Conservation (phyloP, 805 yeast species). For the Sugiyamaella lignohabitans region DNA sequence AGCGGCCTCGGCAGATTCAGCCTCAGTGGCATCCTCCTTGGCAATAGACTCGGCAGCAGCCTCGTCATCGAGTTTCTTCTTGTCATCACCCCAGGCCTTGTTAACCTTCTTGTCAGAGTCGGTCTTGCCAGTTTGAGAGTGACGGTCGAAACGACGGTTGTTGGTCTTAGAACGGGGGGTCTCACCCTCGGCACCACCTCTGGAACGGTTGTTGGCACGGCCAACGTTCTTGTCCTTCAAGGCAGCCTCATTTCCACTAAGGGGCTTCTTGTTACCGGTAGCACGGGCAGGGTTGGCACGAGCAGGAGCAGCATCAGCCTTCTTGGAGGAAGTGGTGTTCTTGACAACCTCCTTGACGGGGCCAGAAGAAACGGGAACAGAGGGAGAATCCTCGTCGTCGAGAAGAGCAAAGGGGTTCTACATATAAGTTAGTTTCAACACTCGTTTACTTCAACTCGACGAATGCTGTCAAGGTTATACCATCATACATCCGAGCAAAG, state of each 20-base stretch:
- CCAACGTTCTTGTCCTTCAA: slow-evolving; percentile 68
- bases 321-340: slow-evolving; percentile 78
- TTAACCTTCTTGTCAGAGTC: slow-evolving; percentile 80
- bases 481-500: no score
- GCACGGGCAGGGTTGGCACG: slow-evolving; percentile 55
- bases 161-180: slow-evolving; percentile 49
- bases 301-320: slow-evolving; percentile 65
- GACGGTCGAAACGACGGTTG: slow-evolving; percentile 57
- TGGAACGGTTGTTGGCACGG: slow-evolving; percentile 48
- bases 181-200: slow-evolving; percentile 17
- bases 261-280: slow-evolving; percentile 46
- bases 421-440: slow-evolving; percentile 8
- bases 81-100: slow-evolving; percentile 85
- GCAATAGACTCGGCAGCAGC: slow-evolving; percentile 43
- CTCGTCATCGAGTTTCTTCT: slow-evolving; percentile 55
- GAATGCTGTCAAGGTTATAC: no score
- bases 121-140: slow-evolving; percentile 72
- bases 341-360: slow-evolving; percentile 35
- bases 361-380: slow-evolving; percentile 12
- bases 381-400: slow-evolving; percentile 20
- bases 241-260: slow-evolving; percentile 79
- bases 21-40: slow-evolving; percentile 35
- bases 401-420: slow-evolving; percentile 21
- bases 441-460: no score
- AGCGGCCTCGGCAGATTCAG: slow-evolving; percentile 29